Conservation (phyloP, 2,329 filamentous ascomycete genomes). For the Sclerotinia spermophila region DNA sequence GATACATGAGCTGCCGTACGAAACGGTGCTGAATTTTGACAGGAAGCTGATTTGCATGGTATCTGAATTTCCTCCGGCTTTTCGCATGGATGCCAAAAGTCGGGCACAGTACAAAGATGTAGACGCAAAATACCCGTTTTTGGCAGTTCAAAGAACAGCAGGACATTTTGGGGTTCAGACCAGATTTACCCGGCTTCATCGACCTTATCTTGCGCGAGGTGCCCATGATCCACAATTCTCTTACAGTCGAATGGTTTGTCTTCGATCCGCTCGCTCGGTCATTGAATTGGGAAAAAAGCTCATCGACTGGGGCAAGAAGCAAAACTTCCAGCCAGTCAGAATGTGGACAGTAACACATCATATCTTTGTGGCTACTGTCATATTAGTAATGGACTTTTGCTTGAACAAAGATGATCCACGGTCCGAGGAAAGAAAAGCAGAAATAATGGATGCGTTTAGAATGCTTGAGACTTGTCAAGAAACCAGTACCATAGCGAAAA, state of each 20-base stretch:
- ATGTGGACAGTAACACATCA: slow-evolving; percentile 37
- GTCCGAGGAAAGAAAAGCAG: slow-evolving; percentile 32
- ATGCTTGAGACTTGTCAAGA: slow-evolving; percentile 35
- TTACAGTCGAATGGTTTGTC: slow-evolving; percentile 38
- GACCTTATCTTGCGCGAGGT: slow-evolving; percentile 38
- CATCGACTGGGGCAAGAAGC: slow-evolving; percentile 24
- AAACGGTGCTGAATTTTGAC: slow-evolving; percentile 38
- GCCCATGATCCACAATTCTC: slow-evolving; percentile 34
- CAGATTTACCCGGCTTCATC: slow-evolving; percentile 40
- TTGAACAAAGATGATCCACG: slow-evolving; percentile 35
- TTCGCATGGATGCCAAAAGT: slow-evolving; percentile 30
- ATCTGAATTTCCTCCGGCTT: slow-evolving; percentile 36
- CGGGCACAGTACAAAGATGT: slow-evolving; percentile 12
- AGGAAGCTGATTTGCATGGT: slow-evolving; percentile 36
- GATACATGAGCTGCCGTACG: slow-evolving; percentile 31
- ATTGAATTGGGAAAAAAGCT: slow-evolving; percentile 34
- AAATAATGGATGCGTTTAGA: slow-evolving; percentile 37
- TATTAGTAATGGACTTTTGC: slow-evolving; percentile 41
- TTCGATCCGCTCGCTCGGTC: slow-evolving; percentile 36
- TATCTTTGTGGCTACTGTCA: slow-evolving; percentile 40
- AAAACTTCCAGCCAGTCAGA: slow-evolving; percentile 28
- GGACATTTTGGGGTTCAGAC: slow-evolving; percentile 38
- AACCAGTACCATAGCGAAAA: slow-evolving; percentile 25
- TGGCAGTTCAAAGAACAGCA: slow-evolving; percentile 38
- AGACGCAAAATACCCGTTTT: slow-evolving; percentile 20